These are phyloP conservation scores for Lactarius hatsudake DNA, from an alignment of 768 basidiomycete genomes.

Conservation along the genomic window DNA sequence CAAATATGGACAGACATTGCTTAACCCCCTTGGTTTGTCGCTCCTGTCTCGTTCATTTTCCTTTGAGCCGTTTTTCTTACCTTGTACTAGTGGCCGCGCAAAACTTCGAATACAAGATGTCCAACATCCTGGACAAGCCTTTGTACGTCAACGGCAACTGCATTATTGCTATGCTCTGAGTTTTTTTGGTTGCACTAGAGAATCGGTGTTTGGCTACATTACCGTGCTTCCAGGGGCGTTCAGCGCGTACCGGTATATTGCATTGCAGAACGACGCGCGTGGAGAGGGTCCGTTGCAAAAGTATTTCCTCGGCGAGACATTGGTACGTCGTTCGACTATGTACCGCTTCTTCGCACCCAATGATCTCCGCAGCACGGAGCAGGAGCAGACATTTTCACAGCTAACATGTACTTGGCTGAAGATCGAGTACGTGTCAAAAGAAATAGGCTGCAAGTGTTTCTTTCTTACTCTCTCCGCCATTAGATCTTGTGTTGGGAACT, in stretches of 20 bases:
- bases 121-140: conserved; percentile 90
- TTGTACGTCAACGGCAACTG: conserved; percentile 39
- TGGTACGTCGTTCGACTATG: conserved; percentile 44
- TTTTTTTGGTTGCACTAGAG: conserved; percentile 38
- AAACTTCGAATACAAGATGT: conserved; percentile 95
- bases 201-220: conserved; percentile 90
- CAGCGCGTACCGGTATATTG: conserved; percentile 88
- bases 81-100: conserved; percentile 68
- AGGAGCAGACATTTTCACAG: conserved; percentile 88
- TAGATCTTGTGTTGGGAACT: conserved; percentile 95
- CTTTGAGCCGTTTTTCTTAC: background rate
- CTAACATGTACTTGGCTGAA: conserved; percentile 95
- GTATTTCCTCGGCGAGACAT: conserved; percentile 96
- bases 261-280: conserved; percentile 76
- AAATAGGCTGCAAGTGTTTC: background rate
- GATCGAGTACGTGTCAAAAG: conserved; percentile 54
- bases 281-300: conserved; percentile 91
- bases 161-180: background rate
- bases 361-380: conserved; percentile 56
- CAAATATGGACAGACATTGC: conserved; percentile 68
- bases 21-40: conserved; percentile 64
- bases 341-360: background rate
- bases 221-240: conserved; percentile 92
- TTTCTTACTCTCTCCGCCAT: conserved; percentile 15
- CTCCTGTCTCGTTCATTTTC: background rate